Base-by-base conservation (phyloP, 805 yeast genomes). In the Schizosaccharomyces osmophilus region DNA sequence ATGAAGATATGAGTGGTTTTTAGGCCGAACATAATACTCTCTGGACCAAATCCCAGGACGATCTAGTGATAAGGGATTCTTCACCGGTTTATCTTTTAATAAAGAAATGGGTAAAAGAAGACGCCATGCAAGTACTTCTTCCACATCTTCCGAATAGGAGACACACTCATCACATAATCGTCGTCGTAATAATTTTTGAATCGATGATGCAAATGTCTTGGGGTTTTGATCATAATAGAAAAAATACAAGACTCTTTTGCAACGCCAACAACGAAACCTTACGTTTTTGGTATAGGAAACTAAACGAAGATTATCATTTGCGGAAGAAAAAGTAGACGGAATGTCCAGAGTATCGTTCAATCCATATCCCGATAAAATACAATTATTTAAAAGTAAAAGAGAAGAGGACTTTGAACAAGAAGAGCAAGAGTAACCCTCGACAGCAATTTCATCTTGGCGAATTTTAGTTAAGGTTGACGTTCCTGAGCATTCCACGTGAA, bases 21-120 rank as follows among this genome's bases (percentile, higher is more conserved):
- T 62, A 55, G 62, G 63, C 32, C 64, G 64, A 42, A 64, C 61
- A 8, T 61, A 59, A 36, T 64, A 64, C 31, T 64, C 64, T 29
- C 60, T 42, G 11, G 48, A 15, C 55, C 54, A 31, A n/a, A 31
- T 29, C 22, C 51, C 22, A 1, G 51, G 22, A 9, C 51, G 51
- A 45, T n/a, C 13, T 45, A 45, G 11, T 1, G 26, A 45, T 24
- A 45, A 45, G 13, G 26, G 22, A 19, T 19, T 45, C 17, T 45
- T n/a, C 1, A 45, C 22, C n/a, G 51, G 51, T 45, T 19, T n/a
- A n/a, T n/a, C 17, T 1, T 45, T n/a, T 19, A 45, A 1, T n/a
- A 45, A 19, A 8, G 22, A 45, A 45, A 45, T 24, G 22, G 51
- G 22, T 45, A 15, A 24, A 15, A 61, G 24, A 1, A 64, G 64